Evolutionary conservation across 2,329 filamentous ascomycete species (phyloP).

Genomic region (Ophiostoma perfectum): DNA sequence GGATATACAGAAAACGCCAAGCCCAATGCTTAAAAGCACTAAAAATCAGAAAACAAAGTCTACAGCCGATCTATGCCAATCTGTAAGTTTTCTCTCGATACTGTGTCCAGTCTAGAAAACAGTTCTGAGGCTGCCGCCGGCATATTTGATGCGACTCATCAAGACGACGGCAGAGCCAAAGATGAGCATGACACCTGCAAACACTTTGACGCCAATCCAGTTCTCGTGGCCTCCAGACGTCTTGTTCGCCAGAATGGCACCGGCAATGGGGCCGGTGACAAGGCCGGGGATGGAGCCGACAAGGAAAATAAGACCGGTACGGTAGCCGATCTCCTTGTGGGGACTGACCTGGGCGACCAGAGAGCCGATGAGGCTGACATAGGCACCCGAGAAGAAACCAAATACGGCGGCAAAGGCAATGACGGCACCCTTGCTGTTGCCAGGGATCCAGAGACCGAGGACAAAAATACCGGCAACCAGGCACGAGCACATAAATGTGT

Average conservation of each 20-base stretch:
- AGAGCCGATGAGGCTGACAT: slow-evolving; percentile 37
- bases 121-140: slow-evolving; percentile 29
- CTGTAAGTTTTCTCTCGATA: too few relatives aligned
- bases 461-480: slow-evolving; percentile 37
- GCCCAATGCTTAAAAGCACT: background rate
- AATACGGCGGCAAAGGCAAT: slow-evolving; percentile 40
- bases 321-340: slow-evolving; percentile 49
- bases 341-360: slow-evolving; percentile 50
- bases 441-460: slow-evolving; percentile 42
- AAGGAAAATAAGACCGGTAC: slow-evolving; percentile 49
- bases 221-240: slow-evolving; percentile 24
- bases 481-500: slow-evolving; percentile 43
- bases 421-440: slow-evolving; percentile 29
- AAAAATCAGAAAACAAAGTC: background rate
- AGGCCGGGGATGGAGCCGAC: slow-evolving; percentile 48
- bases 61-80: too few relatives aligned
- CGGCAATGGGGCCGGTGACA: slow-evolving; percentile 47
- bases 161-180: slow-evolving; percentile 31
- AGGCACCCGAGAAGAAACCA: slow-evolving; percentile 37
- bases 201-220: slow-evolving; percentile 37
- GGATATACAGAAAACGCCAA: background rate
- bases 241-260: slow-evolving; percentile 32
- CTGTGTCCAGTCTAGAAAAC: slow-evolving; percentile 27
- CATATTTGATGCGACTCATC: slow-evolving; percentile 29
- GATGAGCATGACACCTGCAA: slow-evolving; percentile 34